Conservation (phyloP, 495 filamentous ascomycete genomes). For the Talaromyces wortmannii region DNA sequence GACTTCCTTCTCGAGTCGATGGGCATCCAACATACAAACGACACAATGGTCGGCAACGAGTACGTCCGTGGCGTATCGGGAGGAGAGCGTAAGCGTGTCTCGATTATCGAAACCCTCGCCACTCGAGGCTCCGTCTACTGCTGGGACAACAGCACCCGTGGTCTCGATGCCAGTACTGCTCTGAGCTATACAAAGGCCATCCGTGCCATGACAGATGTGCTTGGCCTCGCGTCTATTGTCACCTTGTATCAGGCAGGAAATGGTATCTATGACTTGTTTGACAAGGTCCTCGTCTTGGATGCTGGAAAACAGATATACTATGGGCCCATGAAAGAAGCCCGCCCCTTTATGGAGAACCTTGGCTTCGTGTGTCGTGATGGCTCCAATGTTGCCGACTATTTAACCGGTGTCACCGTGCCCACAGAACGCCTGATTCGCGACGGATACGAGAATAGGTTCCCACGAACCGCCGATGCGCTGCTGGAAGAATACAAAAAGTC, state of each 20-base stretch:
- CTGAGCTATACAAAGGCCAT: constrained; percentile 46
- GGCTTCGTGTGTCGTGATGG: constrained; percentile 60
- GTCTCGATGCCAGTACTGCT: constrained; percentile 55
- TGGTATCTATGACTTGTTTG: constrained; percentile 54
- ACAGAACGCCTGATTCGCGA: constrained; percentile 52
- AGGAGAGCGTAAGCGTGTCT: constrained; percentile 72
- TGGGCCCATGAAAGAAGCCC: constrained; percentile 51
- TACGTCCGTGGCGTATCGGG: constrained; percentile 79
- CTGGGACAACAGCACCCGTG: constrained; percentile 58
- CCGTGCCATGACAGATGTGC: constrained; percentile 38
- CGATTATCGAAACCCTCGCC: constrained; percentile 59
- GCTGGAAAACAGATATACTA: constrained; percentile 57
- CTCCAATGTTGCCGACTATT: constrained; percentile 62
- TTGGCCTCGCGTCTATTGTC: constrained; percentile 39
- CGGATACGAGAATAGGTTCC: constrained; percentile 42
- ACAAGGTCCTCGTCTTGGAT: constrained; percentile 64
- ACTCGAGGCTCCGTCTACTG: constrained; percentile 53
- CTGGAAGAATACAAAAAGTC: constrained; percentile 34
- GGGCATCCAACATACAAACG: constrained; percentile 72
- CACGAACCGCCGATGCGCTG: constrained; percentile 36
- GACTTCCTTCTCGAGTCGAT: constrained; percentile 63
- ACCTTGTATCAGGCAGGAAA: constrained; percentile 60
- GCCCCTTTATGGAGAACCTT: constrained; percentile 59
- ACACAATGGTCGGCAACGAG: constrained; percentile 74
- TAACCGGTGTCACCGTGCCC: constrained; percentile 67